Evolutionary conservation across 192 early-diverging fungal species (phyloP), one percentile per base, ranked within the genome.

Genomic region (Linnemannia schmuckeri): DNA sequence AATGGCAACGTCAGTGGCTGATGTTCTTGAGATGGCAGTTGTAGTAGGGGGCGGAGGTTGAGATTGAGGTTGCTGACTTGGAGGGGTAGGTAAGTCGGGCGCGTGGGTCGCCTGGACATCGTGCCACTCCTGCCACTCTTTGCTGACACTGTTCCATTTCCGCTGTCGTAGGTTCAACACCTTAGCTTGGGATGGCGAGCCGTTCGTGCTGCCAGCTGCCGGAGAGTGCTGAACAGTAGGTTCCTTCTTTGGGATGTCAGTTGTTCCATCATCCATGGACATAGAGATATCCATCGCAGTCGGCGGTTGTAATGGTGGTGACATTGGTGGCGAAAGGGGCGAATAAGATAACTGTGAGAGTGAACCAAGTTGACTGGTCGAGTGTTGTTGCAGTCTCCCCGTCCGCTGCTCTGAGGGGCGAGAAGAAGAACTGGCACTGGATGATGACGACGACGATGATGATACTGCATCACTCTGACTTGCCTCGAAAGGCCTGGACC

Each of bases 121-220:
- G 9, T 87, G 85, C 85, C 85, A 87, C 41, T 87, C 85, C 54
- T 87, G 85, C 85, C 85, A 87, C n/a, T 87, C 76, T 27, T 81
- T 87, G 4, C 49, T 68, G 12, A 70, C 72, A 47, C 85, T 87
- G 54, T 87, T 87, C 85, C 85, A 87, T 52, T 81, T 87, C 17
- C 85, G 70, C 49, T 87, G 85, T 61, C 85, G 41, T 54, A 87
- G 30, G 30, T 74, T 87, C 40, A 87, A 33, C 2, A 74, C 70
- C n/a, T 77, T 87, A 38, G 52, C 72, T 24, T 61, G 30, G 10
- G 73, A 57, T 17, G 47, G 15, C 2, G 76, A 10, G 37, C 18
- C 37, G 52, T 30, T 30, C 17, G 54, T 37, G 10, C 30, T 46
- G 15, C 6, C 38, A 44, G 46, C 6, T 12, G 33, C 27, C n/a